Percentiles rank a stretch among this genome's conserved stretches.
These are phyloP conservation scores for Penicillium verrucosum DNA, from an alignment of 2,329 filamentous ascomycete species.

Conservation along the genomic window DNA sequence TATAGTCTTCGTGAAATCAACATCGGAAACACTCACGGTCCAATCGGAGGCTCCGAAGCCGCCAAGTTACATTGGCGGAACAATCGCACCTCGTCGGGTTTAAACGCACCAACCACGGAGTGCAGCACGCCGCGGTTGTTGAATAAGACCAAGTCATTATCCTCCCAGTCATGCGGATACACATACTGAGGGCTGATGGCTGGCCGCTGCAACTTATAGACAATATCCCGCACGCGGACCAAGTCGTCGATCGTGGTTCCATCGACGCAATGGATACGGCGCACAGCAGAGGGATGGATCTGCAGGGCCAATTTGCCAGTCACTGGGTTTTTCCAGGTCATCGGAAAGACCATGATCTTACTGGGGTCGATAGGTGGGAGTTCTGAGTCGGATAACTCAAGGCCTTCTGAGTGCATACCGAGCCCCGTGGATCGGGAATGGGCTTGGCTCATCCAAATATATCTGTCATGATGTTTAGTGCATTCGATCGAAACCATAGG, in stretches of 20 bases:
- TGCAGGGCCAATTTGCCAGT: conserved; percentile 68
- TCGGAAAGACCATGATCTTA: conserved; percentile 69
- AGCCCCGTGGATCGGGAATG: conserved; percentile 66
- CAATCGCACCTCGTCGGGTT: conserved; percentile 67
- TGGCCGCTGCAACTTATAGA: conserved; percentile 69
- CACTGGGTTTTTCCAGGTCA: conserved; percentile 74
- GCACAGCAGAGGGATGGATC: conserved; percentile 69
- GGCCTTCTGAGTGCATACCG: conserved; percentile 65
- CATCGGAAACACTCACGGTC: conserved; percentile 6
- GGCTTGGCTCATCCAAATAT: conserved; percentile 74
- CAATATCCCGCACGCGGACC: conserved; percentile 61
- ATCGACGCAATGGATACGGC: conserved; percentile 64
- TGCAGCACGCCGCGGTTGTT: conserved; percentile 75
- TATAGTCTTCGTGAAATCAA: background rate
- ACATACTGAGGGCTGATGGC: conserved; percentile 67
- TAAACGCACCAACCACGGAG: conserved; percentile 71
- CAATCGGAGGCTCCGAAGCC: conserved; percentile 25
- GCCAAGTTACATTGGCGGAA: conserved; percentile 79
- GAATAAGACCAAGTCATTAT: conserved; percentile 73
- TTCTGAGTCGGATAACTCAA: conserved; percentile 58
- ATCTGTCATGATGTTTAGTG: conserved; percentile 15
- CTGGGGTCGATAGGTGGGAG: conserved; percentile 63
- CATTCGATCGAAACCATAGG: background rate
- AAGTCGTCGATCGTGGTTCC: conserved; percentile 69
- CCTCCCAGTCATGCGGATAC: conserved; percentile 73